Evolutionary conservation across 2,329 filamentous ascomycete species (phyloP), one percentile per base, ranked within the genome.

Genomic region (Talaromyces sp.): DNA sequence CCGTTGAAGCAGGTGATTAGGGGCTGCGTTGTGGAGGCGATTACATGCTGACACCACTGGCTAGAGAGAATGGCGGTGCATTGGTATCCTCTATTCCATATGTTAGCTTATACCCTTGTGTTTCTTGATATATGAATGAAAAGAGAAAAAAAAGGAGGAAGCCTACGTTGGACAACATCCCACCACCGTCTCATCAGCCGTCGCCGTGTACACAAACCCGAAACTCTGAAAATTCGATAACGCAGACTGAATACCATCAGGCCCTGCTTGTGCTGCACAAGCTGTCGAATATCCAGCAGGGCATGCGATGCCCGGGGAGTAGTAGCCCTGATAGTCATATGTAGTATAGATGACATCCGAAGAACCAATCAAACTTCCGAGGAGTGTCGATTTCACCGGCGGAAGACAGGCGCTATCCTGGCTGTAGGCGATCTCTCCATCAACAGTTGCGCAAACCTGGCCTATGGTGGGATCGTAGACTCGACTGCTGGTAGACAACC

Each of bases 131-230:
- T 19, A 8, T 34, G 25, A 13, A 29, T 27, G 15, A 19, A 60
- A 22, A 3, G 10, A 40, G n/a, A 36, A 15, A 25, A 43, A 49
- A 22, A 31, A 53, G 31, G 10, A 10, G n/a, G 29, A 22, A 45
- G 11, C 61, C 2, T 63, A 63, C 61, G 49, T 58, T 8, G 61
- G 61, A 63, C 61, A 63, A 36, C 61, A 63, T 36, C 61, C 61
- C 15, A 63, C 22, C 27, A 34, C 61, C 10, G 61, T 63, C 38
- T 63, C 61, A 10, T 36, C 13, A 34, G 40, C 49, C 38, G 17
- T 47, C 5, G 61, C 38, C 10, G 61, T 10, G 10, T 25, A 58
- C 15, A 47, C 17, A 47, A 63, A 63, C 1, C 17, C 36, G 31
- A 63, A 63, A 31, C 53, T 56, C 51, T 63, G 51, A 19, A 11